Evolutionary conservation across 73 alveolate genomes (phyloP).

Genomic region (Paramecium primaurelia): DNA sequence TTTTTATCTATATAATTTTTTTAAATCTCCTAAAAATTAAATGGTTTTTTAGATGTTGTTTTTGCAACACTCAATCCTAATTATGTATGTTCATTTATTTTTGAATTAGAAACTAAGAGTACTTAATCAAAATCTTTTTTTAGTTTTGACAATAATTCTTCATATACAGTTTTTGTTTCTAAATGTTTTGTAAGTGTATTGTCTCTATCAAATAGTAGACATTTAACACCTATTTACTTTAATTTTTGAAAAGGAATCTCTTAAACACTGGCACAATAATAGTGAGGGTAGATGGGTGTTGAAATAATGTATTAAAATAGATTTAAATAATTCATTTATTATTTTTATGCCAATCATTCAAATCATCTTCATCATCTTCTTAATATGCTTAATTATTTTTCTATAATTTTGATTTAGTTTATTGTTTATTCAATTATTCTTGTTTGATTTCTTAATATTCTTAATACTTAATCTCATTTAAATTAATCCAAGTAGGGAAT

Average conservation of each 20-base stretch:
- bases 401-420: not conserved
- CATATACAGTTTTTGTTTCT: not conserved
- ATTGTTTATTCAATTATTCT: not conserved
- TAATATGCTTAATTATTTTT: not conserved
- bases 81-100: not conserved
- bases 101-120: not conserved
- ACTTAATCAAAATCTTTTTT: not conserved
- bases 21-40: not conserved
- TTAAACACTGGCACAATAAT: not conserved
- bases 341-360: not conserved
- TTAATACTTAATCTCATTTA: not conserved
- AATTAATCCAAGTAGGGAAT: not conserved
- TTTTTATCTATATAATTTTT: not conserved
- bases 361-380: constrained; percentile 10
- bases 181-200: constrained; percentile 6
- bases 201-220: constrained; percentile 34
- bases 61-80: not conserved
- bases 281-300: not conserved
- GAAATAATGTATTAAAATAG: not conserved
- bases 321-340: not conserved
- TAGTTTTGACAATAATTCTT: not conserved
- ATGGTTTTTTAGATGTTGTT: not conserved
- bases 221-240: not conserved
- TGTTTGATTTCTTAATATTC: not conserved
- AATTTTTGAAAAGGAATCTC: not conserved